Percentiles rank a stretch among this genome's conserved stretches.
These are phyloP conservation scores for Dioscorea alata DNA, from an alignment of 106 monocot species.

Conservation along the genomic window DNA sequence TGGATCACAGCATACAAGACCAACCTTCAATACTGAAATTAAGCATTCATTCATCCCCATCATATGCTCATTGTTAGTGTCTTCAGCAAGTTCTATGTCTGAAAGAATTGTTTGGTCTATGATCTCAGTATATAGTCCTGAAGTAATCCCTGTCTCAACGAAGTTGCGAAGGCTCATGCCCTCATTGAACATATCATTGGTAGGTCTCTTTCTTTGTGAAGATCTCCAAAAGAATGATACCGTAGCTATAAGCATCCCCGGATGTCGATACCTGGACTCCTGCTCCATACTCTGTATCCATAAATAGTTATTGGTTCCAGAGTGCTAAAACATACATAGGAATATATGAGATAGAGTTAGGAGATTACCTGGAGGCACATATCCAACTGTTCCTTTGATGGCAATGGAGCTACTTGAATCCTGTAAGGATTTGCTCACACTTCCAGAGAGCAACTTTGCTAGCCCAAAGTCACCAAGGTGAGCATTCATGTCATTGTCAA, in stretches of 20 bases:
- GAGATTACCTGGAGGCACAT: slow-evolving; percentile 59
- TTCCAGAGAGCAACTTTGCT: slow-evolving; percentile 29
- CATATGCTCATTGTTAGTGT: not conserved
- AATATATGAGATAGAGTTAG: not conserved
- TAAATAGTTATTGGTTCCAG: not conserved
- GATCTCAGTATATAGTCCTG: slow-evolving; percentile 10
- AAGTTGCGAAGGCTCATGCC: slow-evolving; percentile 9
- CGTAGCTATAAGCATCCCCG: slow-evolving; percentile 23
- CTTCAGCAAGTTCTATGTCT: not conserved
- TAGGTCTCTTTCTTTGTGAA: slow-evolving; percentile 25
- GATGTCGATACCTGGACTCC: slow-evolving; percentile 7
- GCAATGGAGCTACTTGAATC: slow-evolving; percentile 10
- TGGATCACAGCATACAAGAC: slow-evolving; percentile 31
- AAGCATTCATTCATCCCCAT: slow-evolving; percentile 1
- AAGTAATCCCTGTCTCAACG: slow-evolving; percentile 2
- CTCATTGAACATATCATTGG: slow-evolving; percentile 9
- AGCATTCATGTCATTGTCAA: slow-evolving; percentile 37
- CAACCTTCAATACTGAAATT: slow-evolving; percentile 11
- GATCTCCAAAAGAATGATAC: slow-evolving; percentile 24
- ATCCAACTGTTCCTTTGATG: slow-evolving; percentile 61
- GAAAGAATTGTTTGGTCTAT: slow-evolving; percentile 16
- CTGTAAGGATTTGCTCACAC: not conserved
- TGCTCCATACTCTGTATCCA: slow-evolving; percentile 21
- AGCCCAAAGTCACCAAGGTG: slow-evolving; percentile 63
- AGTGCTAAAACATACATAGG: not conserved